Evolutionary conservation across 2,329 filamentous ascomycete genomes (phyloP), one percentile per base, ranked within the genome.

Genomic region (Thelonectria olida): DNA sequence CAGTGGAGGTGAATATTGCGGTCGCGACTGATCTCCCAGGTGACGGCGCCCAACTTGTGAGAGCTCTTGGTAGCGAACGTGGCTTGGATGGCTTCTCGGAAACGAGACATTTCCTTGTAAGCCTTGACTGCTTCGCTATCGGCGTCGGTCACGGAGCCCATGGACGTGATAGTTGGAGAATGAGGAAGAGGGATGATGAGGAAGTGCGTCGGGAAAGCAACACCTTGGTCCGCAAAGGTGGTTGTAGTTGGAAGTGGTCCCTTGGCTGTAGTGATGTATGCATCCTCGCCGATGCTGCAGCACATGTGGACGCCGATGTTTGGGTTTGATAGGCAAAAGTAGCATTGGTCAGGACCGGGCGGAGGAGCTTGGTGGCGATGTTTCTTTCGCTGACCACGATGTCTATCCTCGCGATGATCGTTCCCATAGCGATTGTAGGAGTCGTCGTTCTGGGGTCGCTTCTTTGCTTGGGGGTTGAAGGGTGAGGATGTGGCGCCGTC

Each of bases 251-350:
- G 90, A 1, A 99, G 83, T 5, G 96, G 94, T 0, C 96, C 96
- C 76, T 97, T 97, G 61, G 96, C 93, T 22, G 91, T 96, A 25
- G 96, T 97, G 55, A 98, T 79, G 76, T 98, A 98, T 54, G 89
- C 85, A 62, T 97, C 91, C 17, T 93, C 89, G 54, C 92, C 96
- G 65, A 99, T 95, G 23, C 91, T 93, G 66, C 91, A 91, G 71
- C 97, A 90, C 77, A 99, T 91, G 78, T 99, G 95, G 1, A 90
- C 90, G 53, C 92, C 91, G 44, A 96, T 82, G 62, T 90, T 91
- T 6, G 91, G 88, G 75, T 97, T 97, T 6, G 92, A 94, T 10
- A 99, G 84, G 74, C 96, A 99, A 81, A 99, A 98, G 82, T 96
- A 99, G 79, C 96, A 99, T 71, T 90, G 86, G 53, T 90, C 89